Evolutionary conservation across 225 moss, liverwort and hornwort genomes (phyloP), one percentile per base, ranked within the genome.

Genomic region (Physcomitrellopsis africana): DNA sequence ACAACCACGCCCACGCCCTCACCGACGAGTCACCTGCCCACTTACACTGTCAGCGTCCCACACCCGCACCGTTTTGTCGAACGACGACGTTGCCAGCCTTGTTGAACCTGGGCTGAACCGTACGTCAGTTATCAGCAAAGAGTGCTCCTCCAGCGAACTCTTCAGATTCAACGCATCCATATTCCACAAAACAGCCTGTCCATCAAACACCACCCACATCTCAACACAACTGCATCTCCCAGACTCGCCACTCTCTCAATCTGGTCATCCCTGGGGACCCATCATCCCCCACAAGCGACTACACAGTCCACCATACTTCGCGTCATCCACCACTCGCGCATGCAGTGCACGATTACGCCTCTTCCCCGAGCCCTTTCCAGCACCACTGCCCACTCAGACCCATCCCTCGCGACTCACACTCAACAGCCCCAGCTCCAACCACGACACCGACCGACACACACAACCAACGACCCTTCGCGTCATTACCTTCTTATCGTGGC

Each of bases 21-120:
- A 46, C 56, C 32, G 44, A 63, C 3, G 0, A 76, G 45, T 20
- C 19, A 15, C 27, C 58, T n/a, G 68, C 55, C 49, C 60, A 84
- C 92, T 80, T 68, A 99, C 99, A 80, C 93, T 93, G 15, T 99
- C 99, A 49, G 99, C 93, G 79, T 99, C 99, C 99, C 99, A 99
- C 75, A 99, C 99, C 70, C 95, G 86, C 29, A 99, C 95, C 51
- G 95, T 95, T 81, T 99, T 99, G 82, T 99, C 99, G 48, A 99
- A 99, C 16, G 99, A 99, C 9, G 99, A 99, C 2, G 99, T 99
- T 59, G 99, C 99, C 67, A 99, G 76, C 8, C 99, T 95, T 57
- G 99, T 90, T 26, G 95, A 95, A 82, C 93, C 93, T 65, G 99
- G 95, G 85, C 95, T 95, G 69, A 99, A 99, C 72, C 99, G 86